phyloP scores from a whole-genome alignment of 495 filamentous ascomycete genomes.

The Lepidopterella palustris region DNA sequence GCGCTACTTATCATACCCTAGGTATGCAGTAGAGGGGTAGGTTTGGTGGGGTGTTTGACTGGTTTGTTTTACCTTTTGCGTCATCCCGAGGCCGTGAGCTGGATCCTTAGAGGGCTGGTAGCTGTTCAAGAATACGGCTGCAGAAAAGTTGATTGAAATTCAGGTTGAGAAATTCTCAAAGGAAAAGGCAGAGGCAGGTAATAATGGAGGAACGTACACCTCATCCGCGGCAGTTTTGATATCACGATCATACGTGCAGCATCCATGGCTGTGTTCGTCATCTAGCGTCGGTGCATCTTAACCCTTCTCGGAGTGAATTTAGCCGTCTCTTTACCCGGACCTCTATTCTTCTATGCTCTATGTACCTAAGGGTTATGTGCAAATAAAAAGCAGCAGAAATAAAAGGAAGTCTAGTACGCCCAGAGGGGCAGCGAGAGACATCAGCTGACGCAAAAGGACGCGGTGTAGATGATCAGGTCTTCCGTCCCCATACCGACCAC shows the following conservation, averaged over 20 bases:
- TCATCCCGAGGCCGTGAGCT: not conserved
- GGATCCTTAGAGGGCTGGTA: not conserved
- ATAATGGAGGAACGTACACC: not conserved
- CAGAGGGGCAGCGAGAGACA: not conserved
- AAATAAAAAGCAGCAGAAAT: not conserved
- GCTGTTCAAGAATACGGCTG: too few species aligned
- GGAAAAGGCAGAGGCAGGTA: not conserved
- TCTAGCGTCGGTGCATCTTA: constrained; percentile 13
- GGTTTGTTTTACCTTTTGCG: constrained; percentile 2
- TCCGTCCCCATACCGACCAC: constrained; percentile 56
- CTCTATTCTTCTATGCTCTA: constrained; percentile 9
- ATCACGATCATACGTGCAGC: not conserved
- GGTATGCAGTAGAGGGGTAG: too few species aligned
- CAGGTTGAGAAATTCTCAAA: not conserved
- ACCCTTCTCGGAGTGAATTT: constrained; percentile 2
- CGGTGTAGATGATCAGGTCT: not conserved
- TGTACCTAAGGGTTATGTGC: constrained; percentile 8
- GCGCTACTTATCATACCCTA: too few species aligned
- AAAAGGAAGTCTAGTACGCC: not conserved
- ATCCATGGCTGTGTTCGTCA: too few species aligned
- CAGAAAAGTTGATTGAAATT: not conserved
- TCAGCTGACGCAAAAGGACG: not conserved
- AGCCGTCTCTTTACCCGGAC: constrained; percentile 24
- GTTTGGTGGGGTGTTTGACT: not conserved
- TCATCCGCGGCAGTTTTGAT: not conserved